phyloP scores from a whole-genome alignment of 169 alveolate species.

The Plasmodium adleri region DNA sequence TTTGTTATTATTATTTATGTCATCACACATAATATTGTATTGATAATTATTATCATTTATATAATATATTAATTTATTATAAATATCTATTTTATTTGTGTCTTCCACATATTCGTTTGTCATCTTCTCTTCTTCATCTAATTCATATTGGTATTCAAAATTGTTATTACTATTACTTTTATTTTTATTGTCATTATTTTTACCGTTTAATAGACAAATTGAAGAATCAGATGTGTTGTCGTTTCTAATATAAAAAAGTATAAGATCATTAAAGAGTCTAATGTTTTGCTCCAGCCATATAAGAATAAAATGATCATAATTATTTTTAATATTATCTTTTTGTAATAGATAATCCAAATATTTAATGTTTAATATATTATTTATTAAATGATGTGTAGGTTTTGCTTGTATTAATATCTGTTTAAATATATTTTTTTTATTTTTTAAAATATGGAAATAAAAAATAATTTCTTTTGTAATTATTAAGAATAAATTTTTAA shows the following conservation, averaged over 20 bases:
- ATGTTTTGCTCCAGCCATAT: conserved; percentile 71
- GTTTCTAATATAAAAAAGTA: conserved; percentile 39
- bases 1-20: too few relatives aligned
- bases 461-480: conserved; percentile 52
- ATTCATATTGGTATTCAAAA: too few relatives aligned
- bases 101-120: neutral
- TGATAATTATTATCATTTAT: neutral
- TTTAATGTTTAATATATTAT: conserved; percentile 23
- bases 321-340: conserved; percentile 26
- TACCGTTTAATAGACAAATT: neutral
- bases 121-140: neutral
- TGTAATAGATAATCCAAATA: conserved; percentile 26
- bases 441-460: conserved; percentile 54
- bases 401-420: conserved; percentile 45
- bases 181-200: neutral
- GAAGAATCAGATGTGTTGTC: neutral
- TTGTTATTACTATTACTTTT: neutral
- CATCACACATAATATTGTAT: too few relatives aligned
- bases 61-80: conserved; percentile 25
- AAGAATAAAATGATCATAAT: conserved; percentile 47
- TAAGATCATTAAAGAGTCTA: conserved; percentile 34
- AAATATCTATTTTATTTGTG: conserved; percentile 1
- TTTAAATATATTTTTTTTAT: conserved; percentile 48
- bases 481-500: conserved; percentile 52
- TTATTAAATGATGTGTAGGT: conserved; percentile 42